Evolutionary conservation across 371 early-diverging fungal species (phyloP).

Genomic region (Mortierella sp.): DNA sequence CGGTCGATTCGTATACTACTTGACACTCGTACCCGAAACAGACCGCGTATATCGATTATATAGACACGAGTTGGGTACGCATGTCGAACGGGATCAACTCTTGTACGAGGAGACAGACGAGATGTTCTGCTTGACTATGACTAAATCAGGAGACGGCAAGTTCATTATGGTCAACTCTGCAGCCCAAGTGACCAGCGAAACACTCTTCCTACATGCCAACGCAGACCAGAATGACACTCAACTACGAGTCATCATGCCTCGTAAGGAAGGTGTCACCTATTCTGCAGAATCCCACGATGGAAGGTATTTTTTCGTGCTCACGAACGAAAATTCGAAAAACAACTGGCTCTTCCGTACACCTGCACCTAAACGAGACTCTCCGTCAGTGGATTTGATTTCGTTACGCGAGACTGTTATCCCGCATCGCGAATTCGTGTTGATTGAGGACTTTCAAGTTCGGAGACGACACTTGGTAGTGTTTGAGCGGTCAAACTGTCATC

Average conservation of each 20-base stretch:
- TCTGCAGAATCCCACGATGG: slow-evolving; percentile 61
- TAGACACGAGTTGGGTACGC: slow-evolving; percentile 62
- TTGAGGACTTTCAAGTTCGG: slow-evolving; percentile 65
- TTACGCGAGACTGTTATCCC: slow-evolving; percentile 64
- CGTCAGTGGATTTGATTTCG: slow-evolving; percentile 20
- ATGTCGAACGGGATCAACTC: slow-evolving; percentile 57
- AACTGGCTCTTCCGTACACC: slow-evolving; percentile 69
- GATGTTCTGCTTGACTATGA: slow-evolving; percentile 68
- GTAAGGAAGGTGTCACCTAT: slow-evolving; percentile 63
- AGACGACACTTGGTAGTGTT: slow-evolving; percentile 65
- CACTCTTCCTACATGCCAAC: slow-evolving; percentile 60
- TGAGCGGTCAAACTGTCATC: slow-evolving; percentile 72
- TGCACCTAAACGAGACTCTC: slow-evolving; percentile 45
- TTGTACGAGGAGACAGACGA: slow-evolving; percentile 70
- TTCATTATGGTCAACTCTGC: slow-evolving; percentile 64
- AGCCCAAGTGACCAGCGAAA: slow-evolving; percentile 72
- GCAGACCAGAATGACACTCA: slow-evolving; percentile 29
- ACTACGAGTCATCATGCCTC: slow-evolving; percentile 59
- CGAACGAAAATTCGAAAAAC: slow-evolving; percentile 63
- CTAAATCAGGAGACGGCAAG: slow-evolving; percentile 61
- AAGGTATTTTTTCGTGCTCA: slow-evolving; percentile 65
- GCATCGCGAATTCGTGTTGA: slow-evolving; percentile 67
- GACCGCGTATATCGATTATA: slow-evolving; percentile 67
- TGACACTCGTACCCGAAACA: slow-evolving; percentile 62
- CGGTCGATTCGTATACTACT: slow-evolving; percentile 62